phyloP scores from a whole-genome alignment of 805 yeast species.

The Starmerella cellae region DNA sequence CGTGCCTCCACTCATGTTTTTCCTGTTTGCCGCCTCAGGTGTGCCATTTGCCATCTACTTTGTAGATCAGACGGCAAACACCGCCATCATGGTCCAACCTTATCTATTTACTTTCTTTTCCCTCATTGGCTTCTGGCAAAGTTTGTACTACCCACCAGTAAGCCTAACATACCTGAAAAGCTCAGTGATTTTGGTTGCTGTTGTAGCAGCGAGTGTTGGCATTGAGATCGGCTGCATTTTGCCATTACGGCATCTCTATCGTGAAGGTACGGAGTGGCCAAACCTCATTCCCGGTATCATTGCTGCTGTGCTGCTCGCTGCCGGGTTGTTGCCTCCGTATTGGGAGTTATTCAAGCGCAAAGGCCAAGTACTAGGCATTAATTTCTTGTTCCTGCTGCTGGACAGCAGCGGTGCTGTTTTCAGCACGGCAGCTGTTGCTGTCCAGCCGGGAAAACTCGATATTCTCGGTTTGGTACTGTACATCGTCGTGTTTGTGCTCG shows the following conservation, averaged over 20 bases:
- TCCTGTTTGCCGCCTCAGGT: conserved; percentile 69
- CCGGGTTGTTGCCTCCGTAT: conserved; percentile 81
- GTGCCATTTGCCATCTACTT: conserved; percentile 82
- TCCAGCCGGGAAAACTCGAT: conserved; percentile 47
- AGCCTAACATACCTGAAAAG: conserved; percentile 26
- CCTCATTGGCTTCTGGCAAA: conserved; percentile 52
- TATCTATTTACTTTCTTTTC: conserved; percentile 65
- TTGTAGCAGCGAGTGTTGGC: conserved; percentile 39
- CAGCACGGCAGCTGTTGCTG: conserved; percentile 50
- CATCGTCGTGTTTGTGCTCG: conserved; percentile 57
- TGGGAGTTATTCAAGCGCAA: conserved; percentile 64
- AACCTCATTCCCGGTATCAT: conserved; percentile 62
- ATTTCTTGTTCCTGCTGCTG: conserved; percentile 59
- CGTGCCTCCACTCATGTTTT: conserved; percentile 75
- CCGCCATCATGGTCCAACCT: conserved; percentile 79
- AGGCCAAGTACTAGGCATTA: conserved; percentile 82
- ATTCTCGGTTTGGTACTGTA: conserved; percentile 69
- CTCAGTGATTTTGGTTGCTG: conserved; percentile 27
- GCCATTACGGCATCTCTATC: conserved; percentile 46
- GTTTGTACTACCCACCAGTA: conserved; percentile 62
- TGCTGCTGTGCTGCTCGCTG: conserved; percentile 61
- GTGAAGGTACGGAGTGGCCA: conserved; percentile 56
- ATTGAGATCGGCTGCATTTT: conserved; percentile 58
- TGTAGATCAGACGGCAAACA: conserved; percentile 50
- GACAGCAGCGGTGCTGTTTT: conserved; percentile 76